phyloP scores from a whole-genome alignment of 2,329 filamentous ascomycete species.

The Aspergillus intermedius region DNA sequence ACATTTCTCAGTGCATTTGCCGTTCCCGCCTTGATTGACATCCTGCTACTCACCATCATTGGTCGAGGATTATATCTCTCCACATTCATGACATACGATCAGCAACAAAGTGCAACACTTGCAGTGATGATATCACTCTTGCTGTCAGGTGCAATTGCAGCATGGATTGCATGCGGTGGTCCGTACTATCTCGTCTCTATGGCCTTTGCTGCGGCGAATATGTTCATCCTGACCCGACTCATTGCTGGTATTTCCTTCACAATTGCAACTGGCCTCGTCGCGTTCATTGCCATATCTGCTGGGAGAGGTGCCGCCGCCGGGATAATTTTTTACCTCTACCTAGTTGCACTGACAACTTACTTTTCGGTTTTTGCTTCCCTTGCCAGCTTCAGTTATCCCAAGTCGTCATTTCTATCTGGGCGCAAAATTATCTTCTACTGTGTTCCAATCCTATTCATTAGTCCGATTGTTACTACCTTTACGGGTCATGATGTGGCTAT shows the following conservation, averaged over 20 bases:
- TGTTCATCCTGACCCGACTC: slow-evolving; percentile 50
- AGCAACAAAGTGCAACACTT: slow-evolving; percentile 50
- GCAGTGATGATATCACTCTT: slow-evolving; percentile 55
- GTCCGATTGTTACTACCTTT: slow-evolving; percentile 52
- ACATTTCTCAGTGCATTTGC: slow-evolving; percentile 57
- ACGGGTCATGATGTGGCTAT: slow-evolving; percentile 49
- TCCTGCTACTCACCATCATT: slow-evolving; percentile 52
- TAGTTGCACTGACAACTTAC: slow-evolving; percentile 53
- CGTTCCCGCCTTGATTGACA: slow-evolving; percentile 57
- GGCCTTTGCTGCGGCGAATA: slow-evolving; percentile 51
- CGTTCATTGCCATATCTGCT: slow-evolving; percentile 46
- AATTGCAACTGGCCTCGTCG: slow-evolving; percentile 48
- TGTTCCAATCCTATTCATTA: slow-evolving; percentile 51
- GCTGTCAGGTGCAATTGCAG: slow-evolving; percentile 55
- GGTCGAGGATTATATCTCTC: slow-evolving; percentile 58
- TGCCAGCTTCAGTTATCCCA: slow-evolving; percentile 49
- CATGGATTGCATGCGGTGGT: slow-evolving; percentile 58
- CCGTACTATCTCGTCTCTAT: slow-evolving; percentile 56
- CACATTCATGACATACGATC: slow-evolving; percentile 46
- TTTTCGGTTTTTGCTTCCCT: slow-evolving; percentile 51
- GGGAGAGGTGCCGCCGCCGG: slow-evolving; percentile 41
- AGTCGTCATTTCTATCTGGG: slow-evolving; percentile 52
- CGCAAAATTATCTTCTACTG: slow-evolving; percentile 50
- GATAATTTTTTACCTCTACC: slow-evolving; percentile 55
- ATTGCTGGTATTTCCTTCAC: slow-evolving; percentile 47